Evolutionary conservation across 345 rosid genomes (phyloP).

Genomic region (Gossypium turneri): DNA sequence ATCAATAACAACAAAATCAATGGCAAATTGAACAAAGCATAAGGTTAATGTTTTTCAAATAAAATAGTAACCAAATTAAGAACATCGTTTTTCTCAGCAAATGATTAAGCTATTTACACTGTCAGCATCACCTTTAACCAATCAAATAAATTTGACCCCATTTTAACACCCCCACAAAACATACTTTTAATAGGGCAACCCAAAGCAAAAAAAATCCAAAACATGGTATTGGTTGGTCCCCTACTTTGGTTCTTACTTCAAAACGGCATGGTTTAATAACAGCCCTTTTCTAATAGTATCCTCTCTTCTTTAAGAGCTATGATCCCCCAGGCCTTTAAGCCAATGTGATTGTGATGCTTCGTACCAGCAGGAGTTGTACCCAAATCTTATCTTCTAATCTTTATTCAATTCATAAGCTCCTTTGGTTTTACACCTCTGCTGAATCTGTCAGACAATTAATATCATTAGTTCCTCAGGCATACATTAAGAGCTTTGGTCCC

Average conservation of each 20-base stretch:
- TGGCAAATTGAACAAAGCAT: no score
- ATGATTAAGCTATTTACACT: no score
- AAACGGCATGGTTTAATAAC: neutral
- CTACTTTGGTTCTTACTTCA: neutral
- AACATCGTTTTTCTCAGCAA: no score
- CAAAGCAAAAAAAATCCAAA: neutral
- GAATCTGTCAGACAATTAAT: neutral
- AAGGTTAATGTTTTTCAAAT: no score
- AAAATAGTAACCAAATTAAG: no score
- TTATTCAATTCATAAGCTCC: no score
- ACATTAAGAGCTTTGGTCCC: neutral
- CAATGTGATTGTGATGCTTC: neutral
- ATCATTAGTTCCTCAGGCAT: neutral
- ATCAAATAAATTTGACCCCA: no score
- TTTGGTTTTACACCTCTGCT: neutral
- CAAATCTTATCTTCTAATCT: no score
- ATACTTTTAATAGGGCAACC: neutral
- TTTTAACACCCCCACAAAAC: no score
- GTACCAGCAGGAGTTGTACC: neutral
- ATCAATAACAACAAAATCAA: no score
- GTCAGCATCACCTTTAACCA: no score
- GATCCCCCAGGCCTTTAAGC: neutral
- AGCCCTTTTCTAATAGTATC: neutral
- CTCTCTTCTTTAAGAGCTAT: neutral
- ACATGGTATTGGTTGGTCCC: neutral